Percentiles rank a stretch among this genome's conserved stretches.
Conservation (phyloP, 2,329 filamentous ascomycete species). For the Pezizomycotina sp. region DNA sequence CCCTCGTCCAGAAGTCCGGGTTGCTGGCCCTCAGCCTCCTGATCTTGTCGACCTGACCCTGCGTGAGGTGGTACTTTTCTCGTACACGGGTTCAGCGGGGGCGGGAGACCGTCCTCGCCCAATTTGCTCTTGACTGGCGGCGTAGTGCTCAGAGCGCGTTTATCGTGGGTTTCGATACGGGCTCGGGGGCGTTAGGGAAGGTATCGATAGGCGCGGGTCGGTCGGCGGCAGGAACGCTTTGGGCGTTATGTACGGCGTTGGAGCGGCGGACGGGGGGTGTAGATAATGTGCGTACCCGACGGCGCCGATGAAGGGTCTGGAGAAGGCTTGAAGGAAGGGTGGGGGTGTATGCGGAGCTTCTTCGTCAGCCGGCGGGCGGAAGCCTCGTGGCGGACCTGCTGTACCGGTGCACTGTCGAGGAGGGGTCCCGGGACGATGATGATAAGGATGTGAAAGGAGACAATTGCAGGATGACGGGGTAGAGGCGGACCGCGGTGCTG, state of each 20-base stretch:
- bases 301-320: conserved; percentile 25
- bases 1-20: conserved; percentile 43
- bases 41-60: conserved; percentile 43
- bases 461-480: no score
- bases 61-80: conserved; percentile 46
- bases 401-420: no score
- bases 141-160: conserved; percentile 20
- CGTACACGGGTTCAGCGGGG: conserved; percentile 36
- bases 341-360: conserved; percentile 37
- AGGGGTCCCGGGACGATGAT: no score
- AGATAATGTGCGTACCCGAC: conserved; percentile 45
- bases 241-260: conserved; percentile 48
- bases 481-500: no score
- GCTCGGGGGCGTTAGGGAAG: conserved; percentile 27
- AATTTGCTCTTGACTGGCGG: conserved; percentile 20
- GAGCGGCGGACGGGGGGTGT: conserved; percentile 48
- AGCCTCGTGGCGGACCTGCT: conserved; percentile 35
- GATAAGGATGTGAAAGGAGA: no score
- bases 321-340: conserved; percentile 33
- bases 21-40: conserved; percentile 38
- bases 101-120: conserved; percentile 30
- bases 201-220: conserved; percentile 34
- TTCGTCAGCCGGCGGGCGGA: conserved; percentile 37
- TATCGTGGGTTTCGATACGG: conserved; percentile 28
- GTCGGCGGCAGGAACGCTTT: conserved; percentile 45